Conservation (phyloP, 1,284 basidiomycete genomes). For the Ceratobasidium sp. region DNA sequence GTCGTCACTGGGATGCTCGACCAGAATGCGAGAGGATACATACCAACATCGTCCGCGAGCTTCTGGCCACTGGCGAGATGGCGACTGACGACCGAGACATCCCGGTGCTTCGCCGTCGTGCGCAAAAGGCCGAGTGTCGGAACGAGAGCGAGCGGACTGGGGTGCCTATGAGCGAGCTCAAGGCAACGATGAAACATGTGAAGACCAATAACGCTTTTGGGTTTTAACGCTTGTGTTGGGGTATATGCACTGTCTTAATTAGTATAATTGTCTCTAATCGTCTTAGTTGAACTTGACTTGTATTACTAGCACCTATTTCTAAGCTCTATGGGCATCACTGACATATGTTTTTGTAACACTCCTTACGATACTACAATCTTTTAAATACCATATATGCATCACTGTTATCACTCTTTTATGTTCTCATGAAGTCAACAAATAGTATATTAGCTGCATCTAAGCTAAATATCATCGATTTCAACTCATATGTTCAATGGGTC, state of each 20-base stretch:
- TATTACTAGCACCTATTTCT: slow-evolving; percentile 10
- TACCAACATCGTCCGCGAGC: background rate
- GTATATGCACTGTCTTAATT: background rate
- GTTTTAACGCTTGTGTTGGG: slow-evolving; percentile 2
- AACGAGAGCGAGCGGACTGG: slow-evolving; percentile 26
- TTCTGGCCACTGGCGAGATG: slow-evolving; percentile 7
- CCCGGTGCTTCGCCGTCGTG: slow-evolving; percentile 26
- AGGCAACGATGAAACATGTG: slow-evolving; percentile 7
- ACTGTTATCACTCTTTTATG: too few species aligned
- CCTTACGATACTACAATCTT: slow-evolving; percentile 9
- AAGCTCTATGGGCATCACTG: slow-evolving; percentile 5
- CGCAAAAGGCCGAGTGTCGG: slow-evolving; percentile 22
- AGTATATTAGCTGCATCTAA: too few species aligned
- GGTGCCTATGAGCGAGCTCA: slow-evolving; percentile 25
- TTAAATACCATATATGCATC: slow-evolving; percentile 8
- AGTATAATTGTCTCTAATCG: background rate
- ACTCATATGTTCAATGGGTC: too few species aligned
- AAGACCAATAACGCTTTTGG: background rate
- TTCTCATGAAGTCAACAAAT: too few species aligned
- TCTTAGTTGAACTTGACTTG: background rate
- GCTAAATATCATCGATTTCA: too few species aligned
- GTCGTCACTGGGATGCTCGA: slow-evolving; percentile 36
- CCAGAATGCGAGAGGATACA: slow-evolving; percentile 15
- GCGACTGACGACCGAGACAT: slow-evolving; percentile 14
- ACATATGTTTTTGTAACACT: slow-evolving; percentile 16